These are phyloP conservation scores for Lycium ferocissimum DNA, from an alignment of 257 asterid genomes.

Conservation along the genomic window DNA sequence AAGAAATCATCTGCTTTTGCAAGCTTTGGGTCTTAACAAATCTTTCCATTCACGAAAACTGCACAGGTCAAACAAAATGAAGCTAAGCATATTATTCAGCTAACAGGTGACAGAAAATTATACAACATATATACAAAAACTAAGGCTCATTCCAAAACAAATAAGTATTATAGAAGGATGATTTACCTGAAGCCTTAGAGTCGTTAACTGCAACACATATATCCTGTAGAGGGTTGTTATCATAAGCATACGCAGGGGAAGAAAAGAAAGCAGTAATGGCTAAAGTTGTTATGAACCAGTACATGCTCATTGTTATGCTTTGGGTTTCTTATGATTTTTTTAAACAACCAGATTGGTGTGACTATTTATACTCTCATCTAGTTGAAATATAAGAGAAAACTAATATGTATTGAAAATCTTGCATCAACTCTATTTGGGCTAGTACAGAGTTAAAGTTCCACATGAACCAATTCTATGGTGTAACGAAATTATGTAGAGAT, in stretches of 20 bases:
- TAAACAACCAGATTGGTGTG: not conserved
- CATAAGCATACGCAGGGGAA: not conserved
- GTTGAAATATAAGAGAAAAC: not conserved
- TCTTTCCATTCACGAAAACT: not conserved
- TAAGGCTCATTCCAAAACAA: not conserved
- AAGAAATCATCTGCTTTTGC: not conserved
- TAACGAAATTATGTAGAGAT: too few species aligned
- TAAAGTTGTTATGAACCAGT: not conserved
- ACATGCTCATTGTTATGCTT: not conserved
- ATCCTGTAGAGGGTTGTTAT: conserved; percentile 11
- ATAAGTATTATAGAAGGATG: not conserved
- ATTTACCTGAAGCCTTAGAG: not conserved
- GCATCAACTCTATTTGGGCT: too few species aligned
- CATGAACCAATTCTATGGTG: too few species aligned
- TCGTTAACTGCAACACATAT: not conserved
- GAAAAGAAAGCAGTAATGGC: not conserved
- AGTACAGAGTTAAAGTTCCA: too few species aligned
- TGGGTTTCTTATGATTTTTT: not conserved
- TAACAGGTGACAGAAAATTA: too few species aligned
- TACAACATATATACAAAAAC: not conserved
- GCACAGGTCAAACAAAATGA: not conserved
- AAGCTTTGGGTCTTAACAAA: conserved; percentile 2
- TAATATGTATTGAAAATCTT: too few species aligned
- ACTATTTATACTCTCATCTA: not conserved
- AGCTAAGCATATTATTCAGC: not conserved